These are phyloP conservation scores for Ustilago esculenta DNA, from an alignment of 1,284 basidiomycete genomes.

Conservation along the genomic window DNA sequence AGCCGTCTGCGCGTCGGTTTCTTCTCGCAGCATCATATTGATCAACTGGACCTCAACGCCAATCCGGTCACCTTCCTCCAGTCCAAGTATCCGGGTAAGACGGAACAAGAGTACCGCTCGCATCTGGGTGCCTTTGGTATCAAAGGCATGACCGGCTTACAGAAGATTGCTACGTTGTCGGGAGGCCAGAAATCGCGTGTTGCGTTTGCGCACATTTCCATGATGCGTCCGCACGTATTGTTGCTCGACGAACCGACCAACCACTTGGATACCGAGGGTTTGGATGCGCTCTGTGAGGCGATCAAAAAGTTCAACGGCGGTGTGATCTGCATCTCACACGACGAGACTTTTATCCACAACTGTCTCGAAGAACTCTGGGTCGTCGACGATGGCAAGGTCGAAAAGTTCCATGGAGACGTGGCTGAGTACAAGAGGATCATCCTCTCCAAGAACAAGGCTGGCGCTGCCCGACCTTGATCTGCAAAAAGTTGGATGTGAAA, in stretches of 20 bases:
- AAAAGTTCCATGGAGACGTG: constrained; percentile 89
- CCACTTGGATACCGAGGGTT: constrained; percentile 88
- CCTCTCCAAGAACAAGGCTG: constrained; percentile 53
- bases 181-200: constrained; percentile 98
- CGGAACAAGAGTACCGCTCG: constrained; percentile 92
- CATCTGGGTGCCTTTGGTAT: constrained; percentile 99
- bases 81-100: constrained; percentile 89
- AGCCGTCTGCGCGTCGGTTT: constrained; percentile 77
- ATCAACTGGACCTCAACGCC: constrained; percentile 84
- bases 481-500: no score
- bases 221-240: constrained; percentile 92
- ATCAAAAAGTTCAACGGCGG: constrained; percentile 94
- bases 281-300: constrained; percentile 92
- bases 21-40: constrained; percentile 87
- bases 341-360: constrained; percentile 63
- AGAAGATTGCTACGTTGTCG: constrained; percentile 72
- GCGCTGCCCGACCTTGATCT: background rate
- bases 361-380: constrained; percentile 71
- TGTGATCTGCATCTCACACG: constrained; percentile 68
- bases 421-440: constrained; percentile 83
- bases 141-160: constrained; percentile 95
- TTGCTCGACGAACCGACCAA: constrained; percentile 98
- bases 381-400: constrained; percentile 83
- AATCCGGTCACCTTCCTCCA: constrained; percentile 92
- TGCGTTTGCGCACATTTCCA: constrained; percentile 89